Percentiles rank a stretch among this genome's conserved stretches.
phyloP scores from a whole-genome alignment of 192 early-diverging fungal species.

The Coemansia sp. region DNA sequence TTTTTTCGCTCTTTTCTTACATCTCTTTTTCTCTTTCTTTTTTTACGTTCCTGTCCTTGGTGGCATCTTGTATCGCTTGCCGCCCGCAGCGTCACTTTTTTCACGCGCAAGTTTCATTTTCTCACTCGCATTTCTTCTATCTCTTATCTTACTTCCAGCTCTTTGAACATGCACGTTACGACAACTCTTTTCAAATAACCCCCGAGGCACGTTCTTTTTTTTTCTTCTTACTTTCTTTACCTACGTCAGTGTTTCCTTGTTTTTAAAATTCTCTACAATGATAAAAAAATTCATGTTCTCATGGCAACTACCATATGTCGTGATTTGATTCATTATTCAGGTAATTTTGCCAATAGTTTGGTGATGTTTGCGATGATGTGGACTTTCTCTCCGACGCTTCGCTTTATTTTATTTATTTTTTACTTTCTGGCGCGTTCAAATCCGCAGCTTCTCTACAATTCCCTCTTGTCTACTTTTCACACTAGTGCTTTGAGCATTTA shows the following conservation, averaged over 20 bases:
- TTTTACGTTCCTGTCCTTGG: conserved; percentile 12
- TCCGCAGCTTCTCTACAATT: not conserved
- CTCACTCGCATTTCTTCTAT: conserved; percentile 11
- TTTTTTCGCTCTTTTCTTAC: conserved; percentile 1
- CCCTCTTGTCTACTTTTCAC: not conserved
- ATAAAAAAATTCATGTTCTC: not conserved
- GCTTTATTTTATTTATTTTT: not conserved
- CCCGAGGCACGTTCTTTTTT: not conserved
- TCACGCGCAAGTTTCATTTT: conserved; percentile 11
- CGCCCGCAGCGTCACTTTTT: conserved; percentile 9
- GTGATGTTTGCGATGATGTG: not conserved
- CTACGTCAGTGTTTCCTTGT: not conserved
- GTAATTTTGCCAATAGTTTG: not conserved
- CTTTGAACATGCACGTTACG: conserved; percentile 9
- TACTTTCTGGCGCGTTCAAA: not conserved
- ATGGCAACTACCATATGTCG: not conserved
- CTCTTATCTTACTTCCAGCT: conserved; percentile 7
- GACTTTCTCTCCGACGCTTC: not conserved
- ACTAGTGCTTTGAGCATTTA: not conserved
- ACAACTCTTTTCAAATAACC: not conserved
- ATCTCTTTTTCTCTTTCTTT: conserved; percentile 5
- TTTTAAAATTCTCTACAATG: not conserved
- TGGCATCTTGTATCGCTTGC: conserved; percentile 1
- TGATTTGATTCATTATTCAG: not conserved
- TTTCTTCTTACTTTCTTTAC: not conserved